Evolutionary conservation across 116 monocot species (phyloP).

Genomic region (Cymodocea nodosa): DNA sequence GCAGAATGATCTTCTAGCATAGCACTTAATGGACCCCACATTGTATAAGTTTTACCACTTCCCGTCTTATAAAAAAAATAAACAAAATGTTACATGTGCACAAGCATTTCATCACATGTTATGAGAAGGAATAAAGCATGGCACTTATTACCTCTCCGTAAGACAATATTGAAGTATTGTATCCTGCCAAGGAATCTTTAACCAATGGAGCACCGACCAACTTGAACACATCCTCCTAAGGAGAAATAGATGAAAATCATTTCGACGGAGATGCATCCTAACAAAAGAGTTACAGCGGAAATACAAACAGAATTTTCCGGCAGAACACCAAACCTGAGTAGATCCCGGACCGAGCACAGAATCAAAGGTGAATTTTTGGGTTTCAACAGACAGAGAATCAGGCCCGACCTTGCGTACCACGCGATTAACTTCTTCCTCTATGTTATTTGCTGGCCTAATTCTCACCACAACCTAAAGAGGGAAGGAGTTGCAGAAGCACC

Average conservation of each 20-base stretch:
- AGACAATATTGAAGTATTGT: slow-evolving; percentile 66
- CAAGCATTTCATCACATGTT: not conserved
- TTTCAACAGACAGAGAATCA: slow-evolving; percentile 27
- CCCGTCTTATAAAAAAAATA: slow-evolving; percentile 37
- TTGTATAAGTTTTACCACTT: slow-evolving; percentile 89
- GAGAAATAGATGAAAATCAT: not conserved
- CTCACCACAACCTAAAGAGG: slow-evolving; percentile 34
- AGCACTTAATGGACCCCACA: slow-evolving; percentile 86
- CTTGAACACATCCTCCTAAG: slow-evolving; percentile 69
- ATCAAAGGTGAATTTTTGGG: slow-evolving; percentile 25
- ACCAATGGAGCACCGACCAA: slow-evolving; percentile 62
- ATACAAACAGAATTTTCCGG: not conserved
- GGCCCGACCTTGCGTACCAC: slow-evolving; percentile 22
- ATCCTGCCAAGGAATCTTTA: slow-evolving; percentile 56
- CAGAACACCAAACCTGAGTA: slow-evolving; percentile 34
- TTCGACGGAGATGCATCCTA: not conserved
- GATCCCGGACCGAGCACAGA: slow-evolving; percentile 38
- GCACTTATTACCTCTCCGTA: slow-evolving; percentile 63
- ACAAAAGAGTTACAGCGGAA: not conserved
- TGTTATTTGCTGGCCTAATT: slow-evolving; percentile 20
- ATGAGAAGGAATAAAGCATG: not conserved
- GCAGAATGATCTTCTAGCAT: slow-evolving; percentile 46
- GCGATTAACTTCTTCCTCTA: slow-evolving; percentile 9
- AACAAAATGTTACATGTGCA: no score
- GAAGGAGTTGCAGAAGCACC: no score